These are phyloP conservation scores for Cladosporium oxysporum DNA, from an alignment of 2,329 filamentous ascomycete species.

Conservation along the genomic window DNA sequence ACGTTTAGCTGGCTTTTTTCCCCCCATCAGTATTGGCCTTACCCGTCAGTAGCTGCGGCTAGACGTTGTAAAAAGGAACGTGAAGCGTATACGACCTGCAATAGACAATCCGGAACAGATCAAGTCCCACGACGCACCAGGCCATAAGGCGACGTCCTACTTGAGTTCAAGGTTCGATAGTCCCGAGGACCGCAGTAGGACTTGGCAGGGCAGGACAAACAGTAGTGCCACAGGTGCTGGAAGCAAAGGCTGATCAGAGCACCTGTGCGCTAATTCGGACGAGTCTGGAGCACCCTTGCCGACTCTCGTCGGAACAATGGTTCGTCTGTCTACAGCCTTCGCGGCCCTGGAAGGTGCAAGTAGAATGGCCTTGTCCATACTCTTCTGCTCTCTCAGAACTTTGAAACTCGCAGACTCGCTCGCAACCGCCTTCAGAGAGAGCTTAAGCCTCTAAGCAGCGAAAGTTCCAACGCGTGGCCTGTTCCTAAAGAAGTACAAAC, in stretches of 20 bases:
- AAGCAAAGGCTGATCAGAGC: background rate
- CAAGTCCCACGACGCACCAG: background rate
- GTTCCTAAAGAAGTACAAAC: background rate
- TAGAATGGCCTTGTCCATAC: background rate
- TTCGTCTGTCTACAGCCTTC: background rate
- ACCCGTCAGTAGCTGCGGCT: background rate
- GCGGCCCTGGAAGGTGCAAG: background rate
- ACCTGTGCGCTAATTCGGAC: background rate
- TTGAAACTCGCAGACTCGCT: no score
- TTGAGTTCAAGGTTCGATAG: background rate
- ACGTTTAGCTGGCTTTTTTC: background rate
- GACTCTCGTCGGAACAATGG: background rate
- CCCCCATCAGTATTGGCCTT: background rate
- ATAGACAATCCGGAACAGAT: background rate
- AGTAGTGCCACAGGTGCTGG: background rate
- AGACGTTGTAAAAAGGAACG: background rate
- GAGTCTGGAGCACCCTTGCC: background rate
- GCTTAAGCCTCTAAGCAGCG: background rate
- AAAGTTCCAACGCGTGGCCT: background rate
- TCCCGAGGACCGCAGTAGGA: background rate
- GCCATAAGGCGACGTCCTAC: background rate
- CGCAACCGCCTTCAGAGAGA: background rate
- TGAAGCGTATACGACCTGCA: background rate
- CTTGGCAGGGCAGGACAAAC: background rate
- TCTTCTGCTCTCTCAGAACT: background rate